Evolutionary conservation across 164 flowering plant genomes (phyloP), one percentile per base, ranked within the genome.

Genomic region (Amborella trichopoda): DNA sequence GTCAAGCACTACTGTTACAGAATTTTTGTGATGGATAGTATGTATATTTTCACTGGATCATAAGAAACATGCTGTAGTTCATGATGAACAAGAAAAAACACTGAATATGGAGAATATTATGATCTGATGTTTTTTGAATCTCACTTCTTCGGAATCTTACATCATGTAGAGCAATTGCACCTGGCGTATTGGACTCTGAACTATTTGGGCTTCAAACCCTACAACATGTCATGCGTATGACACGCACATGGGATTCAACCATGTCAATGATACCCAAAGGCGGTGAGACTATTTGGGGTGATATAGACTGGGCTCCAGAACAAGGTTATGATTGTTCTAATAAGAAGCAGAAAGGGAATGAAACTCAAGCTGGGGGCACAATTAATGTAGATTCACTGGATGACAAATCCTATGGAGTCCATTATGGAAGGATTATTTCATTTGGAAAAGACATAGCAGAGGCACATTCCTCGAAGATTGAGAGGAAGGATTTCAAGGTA

Each of bases 251-350:
- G 95, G 97, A 90, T 68, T 74, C 97, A 44, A 90, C 97, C 28
- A 79, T 86, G 97, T 90, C 97, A 30, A 90, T 90, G 97, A 65
- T 90, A 53, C 97, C 94, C 19, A 86, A 69, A 67, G 97, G 97
- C 23, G 97, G 97, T 47, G 86, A 86, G 50, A 76, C 79, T 13
- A 81, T 90, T 26, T 90, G 97, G 97, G 97, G 97, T 46, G 83
- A 68, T 59, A 76, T 86, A 41, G 88, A 90, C 45, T 83, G 95
- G 96, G 73, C 96, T 22, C 99, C 99, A 4, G 99, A 93, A 55
- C 86, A 81, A 65, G 72, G 77, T 36, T 65, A 59, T 55, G 38
- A 28, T 28, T 69, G 75, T 28, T 46, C 33, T 53, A 60, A 51
- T 36, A 78, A 63, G 54, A 80, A 61, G 59, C 68, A 58, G 46